Conservation (phyloP, 2,329 filamentous ascomycete genomes). For the Biscogniauxia sp. region DNA sequence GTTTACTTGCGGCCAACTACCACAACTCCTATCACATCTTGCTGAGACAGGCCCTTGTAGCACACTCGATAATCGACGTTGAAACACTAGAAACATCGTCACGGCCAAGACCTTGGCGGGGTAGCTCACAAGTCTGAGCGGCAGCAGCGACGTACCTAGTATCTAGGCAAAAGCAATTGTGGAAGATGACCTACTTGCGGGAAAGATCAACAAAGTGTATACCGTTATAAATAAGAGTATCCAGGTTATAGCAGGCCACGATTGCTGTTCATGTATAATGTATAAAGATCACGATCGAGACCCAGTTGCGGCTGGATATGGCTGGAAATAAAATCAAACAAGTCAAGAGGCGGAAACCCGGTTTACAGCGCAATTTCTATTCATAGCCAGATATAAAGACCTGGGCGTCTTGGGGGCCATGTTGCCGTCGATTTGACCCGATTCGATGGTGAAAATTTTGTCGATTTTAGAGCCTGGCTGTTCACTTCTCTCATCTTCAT, state of each 20-base stretch:
- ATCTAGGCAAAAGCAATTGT: background rate
- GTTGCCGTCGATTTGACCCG: background rate
- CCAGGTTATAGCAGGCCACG: background rate
- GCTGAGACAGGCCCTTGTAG: conserved; percentile 1
- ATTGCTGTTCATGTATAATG: background rate
- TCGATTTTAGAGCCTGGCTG: conserved; percentile 12
- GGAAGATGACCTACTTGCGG: background rate
- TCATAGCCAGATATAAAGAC: background rate
- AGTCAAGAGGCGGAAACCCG: background rate
- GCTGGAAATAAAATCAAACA: background rate
- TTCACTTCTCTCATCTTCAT: conserved; percentile 17
- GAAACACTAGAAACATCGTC: conserved; percentile 1
- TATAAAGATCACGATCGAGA: background rate
- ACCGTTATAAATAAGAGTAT: background rate
- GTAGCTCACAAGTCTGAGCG: conserved; percentile 7
- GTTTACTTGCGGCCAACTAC: background rate
- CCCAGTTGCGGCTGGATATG: background rate
- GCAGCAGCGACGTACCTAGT: background rate
- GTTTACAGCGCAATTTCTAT: background rate
- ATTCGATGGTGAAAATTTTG: background rate
- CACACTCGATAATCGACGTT: background rate
- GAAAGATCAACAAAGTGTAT: background rate
- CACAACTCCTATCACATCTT: background rate
- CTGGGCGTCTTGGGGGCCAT: background rate
- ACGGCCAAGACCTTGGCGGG: conserved; percentile 11